These are phyloP conservation scores for Mycena olivaceomarginata DNA, from an alignment of 768 basidiomycete species.

Conservation along the genomic window DNA sequence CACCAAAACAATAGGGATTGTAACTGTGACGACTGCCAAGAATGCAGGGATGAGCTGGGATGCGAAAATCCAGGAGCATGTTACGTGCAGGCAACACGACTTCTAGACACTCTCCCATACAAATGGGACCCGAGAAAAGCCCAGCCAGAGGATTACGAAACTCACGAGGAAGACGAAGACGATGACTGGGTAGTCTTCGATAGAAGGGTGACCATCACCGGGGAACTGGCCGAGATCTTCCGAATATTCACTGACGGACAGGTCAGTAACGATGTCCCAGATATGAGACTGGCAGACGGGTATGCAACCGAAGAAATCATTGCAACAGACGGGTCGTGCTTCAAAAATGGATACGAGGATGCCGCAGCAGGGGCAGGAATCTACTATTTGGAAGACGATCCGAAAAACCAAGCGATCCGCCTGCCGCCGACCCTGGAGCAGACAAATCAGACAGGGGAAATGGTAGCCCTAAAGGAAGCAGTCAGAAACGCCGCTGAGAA, in stretches of 20 bases:
- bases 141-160: slow-evolving; percentile 39
- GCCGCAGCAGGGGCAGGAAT: slow-evolving; percentile 46
- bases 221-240: slow-evolving; percentile 22
- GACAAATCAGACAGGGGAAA: slow-evolving; percentile 48
- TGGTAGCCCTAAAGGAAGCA: slow-evolving; percentile 37
- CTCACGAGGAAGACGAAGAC: background rate
- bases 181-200: slow-evolving; percentile 23
- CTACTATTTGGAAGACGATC: slow-evolving; percentile 42
- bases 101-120: background rate
- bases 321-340: slow-evolving; percentile 51
- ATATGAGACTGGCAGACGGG: background rate
- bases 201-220: background rate
- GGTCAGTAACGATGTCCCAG: background rate
- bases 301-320: background rate
- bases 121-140: slow-evolving; percentile 32
- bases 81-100: background rate
- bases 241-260: slow-evolving; percentile 35
- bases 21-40: slow-evolving; percentile 17
- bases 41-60: background rate
- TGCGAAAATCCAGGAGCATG: background rate
- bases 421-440: slow-evolving; percentile 39
- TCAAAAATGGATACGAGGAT: slow-evolving; percentile 40
- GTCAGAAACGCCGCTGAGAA: slow-evolving; percentile 18
- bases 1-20: background rate
- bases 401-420: slow-evolving; percentile 37